phyloP scores from a whole-genome alignment of 495 filamentous ascomycete species.

The Penicillium soppii region DNA sequence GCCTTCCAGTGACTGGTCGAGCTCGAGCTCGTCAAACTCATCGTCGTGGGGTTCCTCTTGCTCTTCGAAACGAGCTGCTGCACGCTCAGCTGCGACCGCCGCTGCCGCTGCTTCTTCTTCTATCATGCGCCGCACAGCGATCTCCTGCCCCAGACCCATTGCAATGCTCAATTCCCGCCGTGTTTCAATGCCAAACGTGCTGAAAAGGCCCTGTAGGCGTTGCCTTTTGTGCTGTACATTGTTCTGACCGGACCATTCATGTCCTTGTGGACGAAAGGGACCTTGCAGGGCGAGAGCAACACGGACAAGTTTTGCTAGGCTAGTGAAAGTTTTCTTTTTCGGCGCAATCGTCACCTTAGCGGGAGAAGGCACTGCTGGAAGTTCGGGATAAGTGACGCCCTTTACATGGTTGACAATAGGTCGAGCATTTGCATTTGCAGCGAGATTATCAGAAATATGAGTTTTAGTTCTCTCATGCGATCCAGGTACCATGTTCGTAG shows the following conservation, averaged over 20 bases:
- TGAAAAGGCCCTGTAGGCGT: slow-evolving; percentile 43
- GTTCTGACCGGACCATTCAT: slow-evolving; percentile 8
- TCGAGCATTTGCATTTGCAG: background rate
- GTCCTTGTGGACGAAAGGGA: slow-evolving; percentile 31
- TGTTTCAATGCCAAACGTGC: slow-evolving; percentile 43
- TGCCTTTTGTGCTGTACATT: slow-evolving; percentile 18
- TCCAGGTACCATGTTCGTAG: background rate
- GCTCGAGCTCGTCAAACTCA: background rate
- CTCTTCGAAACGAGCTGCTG: background rate
- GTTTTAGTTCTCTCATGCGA: background rate
- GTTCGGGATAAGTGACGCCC: slow-evolving; percentile 18
- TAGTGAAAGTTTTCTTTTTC: slow-evolving; percentile 20
- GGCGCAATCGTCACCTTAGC: background rate
- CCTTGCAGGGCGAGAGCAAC: slow-evolving; percentile 49
- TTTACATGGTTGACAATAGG: background rate
- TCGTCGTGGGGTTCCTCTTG: background rate
- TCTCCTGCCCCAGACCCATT: slow-evolving; percentile 49
- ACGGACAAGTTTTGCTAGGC: slow-evolving; percentile 42
- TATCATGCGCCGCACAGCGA: slow-evolving; percentile 36
- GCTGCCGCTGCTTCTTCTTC: slow-evolving; percentile 13
- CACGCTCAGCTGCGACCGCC: slow-evolving; percentile 7
- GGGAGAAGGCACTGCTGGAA: slow-evolving; percentile 7
- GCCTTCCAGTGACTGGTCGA: background rate
- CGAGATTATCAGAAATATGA: background rate
- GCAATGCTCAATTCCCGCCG: slow-evolving; percentile 44